Percentiles rank a stretch among this genome's conserved stretches.
Evolutionary conservation across 2,329 filamentous ascomycete genomes (phyloP).

Genomic region (Xylariaceae sp.): DNA sequence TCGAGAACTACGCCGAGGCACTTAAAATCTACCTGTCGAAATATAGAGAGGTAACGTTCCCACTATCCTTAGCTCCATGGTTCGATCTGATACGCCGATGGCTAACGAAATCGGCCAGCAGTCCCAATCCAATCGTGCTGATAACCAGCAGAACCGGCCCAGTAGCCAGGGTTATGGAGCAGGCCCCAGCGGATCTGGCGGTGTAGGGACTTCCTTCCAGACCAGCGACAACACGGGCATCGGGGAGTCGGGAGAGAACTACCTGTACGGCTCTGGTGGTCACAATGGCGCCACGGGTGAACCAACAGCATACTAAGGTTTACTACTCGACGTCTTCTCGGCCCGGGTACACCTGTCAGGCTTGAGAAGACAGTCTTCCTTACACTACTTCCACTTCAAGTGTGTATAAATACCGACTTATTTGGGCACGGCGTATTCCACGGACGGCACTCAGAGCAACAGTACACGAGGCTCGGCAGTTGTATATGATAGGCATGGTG

Average conservation of each 20-base stretch:
- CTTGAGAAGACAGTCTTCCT: too few relatives aligned
- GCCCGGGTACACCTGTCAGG: too few relatives aligned
- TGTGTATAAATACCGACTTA: conserved; percentile 34
- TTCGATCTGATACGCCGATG: conserved; percentile 1
- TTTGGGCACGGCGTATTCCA: conserved; percentile 9
- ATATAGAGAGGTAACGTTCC: conserved; percentile 82
- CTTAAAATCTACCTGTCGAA: conserved; percentile 97
- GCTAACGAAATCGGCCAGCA: conserved; percentile 44
- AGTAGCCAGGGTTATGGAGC: conserved; percentile 50
- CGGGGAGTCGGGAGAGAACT: conserved; percentile 42
- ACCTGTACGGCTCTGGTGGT: conserved; percentile 52
- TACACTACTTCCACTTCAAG: conserved; percentile 23
- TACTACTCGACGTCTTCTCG: conserved; percentile 9
- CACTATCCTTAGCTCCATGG: conserved; percentile 7
- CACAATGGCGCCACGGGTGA: conserved; percentile 58
- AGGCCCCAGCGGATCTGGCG: conserved; percentile 36
- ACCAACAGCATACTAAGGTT: conserved; percentile 39
- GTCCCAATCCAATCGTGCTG: conserved; percentile 74
- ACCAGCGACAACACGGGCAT: conserved; percentile 41
- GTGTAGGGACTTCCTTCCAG: conserved; percentile 41
- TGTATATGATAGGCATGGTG: conserved; percentile 29
- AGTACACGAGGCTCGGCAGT: too few relatives aligned
- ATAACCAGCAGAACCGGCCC: conserved; percentile 48
- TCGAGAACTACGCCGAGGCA: conserved; percentile 97
- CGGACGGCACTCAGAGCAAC: too few relatives aligned